Evolutionary conservation across 768 basidiomycete species (phyloP).

Genomic region (Hericium erinaceus): DNA sequence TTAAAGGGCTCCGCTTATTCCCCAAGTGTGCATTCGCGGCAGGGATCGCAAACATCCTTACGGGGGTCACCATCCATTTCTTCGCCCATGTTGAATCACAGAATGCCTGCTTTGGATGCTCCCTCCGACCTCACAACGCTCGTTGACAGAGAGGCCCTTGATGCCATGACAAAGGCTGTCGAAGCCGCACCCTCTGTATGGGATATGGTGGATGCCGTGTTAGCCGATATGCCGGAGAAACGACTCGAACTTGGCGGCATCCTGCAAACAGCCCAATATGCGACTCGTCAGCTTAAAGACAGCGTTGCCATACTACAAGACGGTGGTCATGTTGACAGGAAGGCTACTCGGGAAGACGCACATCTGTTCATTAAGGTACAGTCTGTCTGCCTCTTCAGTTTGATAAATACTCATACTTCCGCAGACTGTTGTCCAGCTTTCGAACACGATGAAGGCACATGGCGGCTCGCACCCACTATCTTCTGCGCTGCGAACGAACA

Average conservation of each 20-base stretch:
- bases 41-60: slow-evolving; percentile 35
- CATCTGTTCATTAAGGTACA: slow-evolving; percentile 74
- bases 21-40: slow-evolving; percentile 29
- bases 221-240: slow-evolving; percentile 36
- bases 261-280: slow-evolving; percentile 51
- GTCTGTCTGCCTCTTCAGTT: background rate
- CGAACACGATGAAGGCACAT: slow-evolving; percentile 60
- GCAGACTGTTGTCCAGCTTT: slow-evolving; percentile 69
- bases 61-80: slow-evolving; percentile 30
- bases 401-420: background rate
- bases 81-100: slow-evolving; percentile 28
- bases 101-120: slow-evolving; percentile 34
- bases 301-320: slow-evolving; percentile 51
- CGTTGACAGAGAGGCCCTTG: slow-evolving; percentile 71
- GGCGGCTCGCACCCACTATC: slow-evolving; percentile 49
- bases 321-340: slow-evolving; percentile 46
- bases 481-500: slow-evolving; percentile 52
- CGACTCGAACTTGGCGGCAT: slow-evolving; percentile 39
- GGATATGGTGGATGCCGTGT: slow-evolving; percentile 67
- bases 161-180: slow-evolving; percentile 70
- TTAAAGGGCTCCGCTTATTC: slow-evolving; percentile 3
- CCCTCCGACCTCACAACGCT: slow-evolving; percentile 49
- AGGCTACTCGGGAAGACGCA: slow-evolving; percentile 64
- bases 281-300: slow-evolving; percentile 54
- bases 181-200: slow-evolving; percentile 76